Conservation (phyloP, 208 protist genomes). For the Acanthamoeba healyi region DNA sequence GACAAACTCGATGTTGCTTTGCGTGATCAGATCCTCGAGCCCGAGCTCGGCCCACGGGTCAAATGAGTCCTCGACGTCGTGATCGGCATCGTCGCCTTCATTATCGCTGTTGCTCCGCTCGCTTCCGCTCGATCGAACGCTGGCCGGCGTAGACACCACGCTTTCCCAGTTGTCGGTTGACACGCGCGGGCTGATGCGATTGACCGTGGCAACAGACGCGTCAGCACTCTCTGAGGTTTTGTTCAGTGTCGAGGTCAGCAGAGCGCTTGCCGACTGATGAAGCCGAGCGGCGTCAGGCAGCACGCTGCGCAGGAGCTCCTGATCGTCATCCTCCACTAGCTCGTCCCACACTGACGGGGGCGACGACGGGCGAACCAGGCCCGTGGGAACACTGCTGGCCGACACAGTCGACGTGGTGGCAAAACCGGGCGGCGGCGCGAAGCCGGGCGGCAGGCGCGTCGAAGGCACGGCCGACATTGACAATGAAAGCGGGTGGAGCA, state of each 20-base stretch:
- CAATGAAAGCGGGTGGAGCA: background rate
- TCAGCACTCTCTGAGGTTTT: background rate
- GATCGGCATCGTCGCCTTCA: background rate
- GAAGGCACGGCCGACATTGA: background rate
- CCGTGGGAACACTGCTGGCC: no score
- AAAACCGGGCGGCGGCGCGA: background rate
- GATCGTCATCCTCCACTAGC: background rate
- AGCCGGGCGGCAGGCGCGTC: background rate
- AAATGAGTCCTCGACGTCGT: background rate
- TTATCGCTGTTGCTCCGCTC: background rate
- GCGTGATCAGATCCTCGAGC: conserved; percentile 14
- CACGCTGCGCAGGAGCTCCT: background rate
- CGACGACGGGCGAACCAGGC: background rate
- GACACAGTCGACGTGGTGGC: no score
- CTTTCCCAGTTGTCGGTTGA: background rate
- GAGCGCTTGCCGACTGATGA: background rate
- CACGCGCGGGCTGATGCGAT: background rate
- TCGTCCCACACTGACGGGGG: conserved; percentile 11
- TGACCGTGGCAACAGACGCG: background rate
- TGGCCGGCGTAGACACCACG: background rate
- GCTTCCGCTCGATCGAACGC: background rate
- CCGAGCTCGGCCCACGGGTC: conserved; percentile 53
- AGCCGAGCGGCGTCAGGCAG: background rate
- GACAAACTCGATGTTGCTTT: background rate
- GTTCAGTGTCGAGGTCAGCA: no score